A percentile compares a stretch with the other conserved stretches of the same genome.
Conservation (phyloP, 148 eudicot species). For the Chenopodium suecicum region DNA sequence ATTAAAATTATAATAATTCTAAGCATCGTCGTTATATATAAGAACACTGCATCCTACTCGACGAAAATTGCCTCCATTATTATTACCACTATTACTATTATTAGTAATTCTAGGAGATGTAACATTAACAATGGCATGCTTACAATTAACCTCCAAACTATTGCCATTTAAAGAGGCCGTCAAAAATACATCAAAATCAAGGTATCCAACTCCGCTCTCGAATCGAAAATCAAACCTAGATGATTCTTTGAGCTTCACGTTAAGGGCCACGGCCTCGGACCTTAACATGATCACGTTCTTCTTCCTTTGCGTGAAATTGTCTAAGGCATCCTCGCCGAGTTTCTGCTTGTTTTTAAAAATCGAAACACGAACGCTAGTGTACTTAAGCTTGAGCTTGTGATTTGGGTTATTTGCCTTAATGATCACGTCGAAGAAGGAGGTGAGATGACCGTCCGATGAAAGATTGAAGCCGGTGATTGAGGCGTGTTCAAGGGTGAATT, state of each 20-base stretch:
- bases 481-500: slow-evolving; percentile 22
- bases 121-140: slow-evolving; percentile 16
- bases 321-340: slow-evolving; percentile 9
- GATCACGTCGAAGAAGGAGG: slow-evolving; percentile 20
- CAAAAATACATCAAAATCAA: slow-evolving; percentile 22
- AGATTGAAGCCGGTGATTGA: slow-evolving; percentile 28
- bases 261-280: slow-evolving; percentile 11
- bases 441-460: slow-evolving; percentile 26
- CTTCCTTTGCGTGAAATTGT: not conserved
- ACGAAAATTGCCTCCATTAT: not conserved
- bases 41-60: slow-evolving; percentile 11
- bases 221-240: not conserved
- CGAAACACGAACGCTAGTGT: not conserved
- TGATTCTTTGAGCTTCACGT: not conserved
- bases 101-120: not conserved
- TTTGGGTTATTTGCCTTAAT: slow-evolving; percentile 28
- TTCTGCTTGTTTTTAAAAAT: slow-evolving; percentile 21
- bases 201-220: slow-evolving; percentile 19
- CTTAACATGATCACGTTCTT: not conserved
- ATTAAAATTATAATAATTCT: too few relatives aligned
- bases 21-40: slow-evolving; percentile 2
- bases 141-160: slow-evolving; percentile 17
- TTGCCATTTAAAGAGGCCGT: slow-evolving; percentile 4
- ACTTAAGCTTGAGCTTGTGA: slow-evolving; percentile 12
- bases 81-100: not conserved